Base-by-base conservation (phyloP, 1,284 basidiomycete genomes). In the Naganishia cerealis region DNA sequence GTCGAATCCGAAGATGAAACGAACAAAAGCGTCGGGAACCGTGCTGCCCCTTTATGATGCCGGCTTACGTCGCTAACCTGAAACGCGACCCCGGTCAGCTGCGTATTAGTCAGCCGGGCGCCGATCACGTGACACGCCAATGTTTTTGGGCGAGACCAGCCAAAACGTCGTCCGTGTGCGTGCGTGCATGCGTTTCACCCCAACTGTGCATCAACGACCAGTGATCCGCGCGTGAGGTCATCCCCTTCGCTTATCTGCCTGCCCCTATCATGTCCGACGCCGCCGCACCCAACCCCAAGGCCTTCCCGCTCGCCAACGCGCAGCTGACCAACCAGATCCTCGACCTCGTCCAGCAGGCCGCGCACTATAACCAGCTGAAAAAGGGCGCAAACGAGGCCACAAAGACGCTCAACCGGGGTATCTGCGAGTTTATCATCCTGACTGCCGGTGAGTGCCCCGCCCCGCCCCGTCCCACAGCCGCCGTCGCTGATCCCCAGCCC, bases 371-470 rank as follows among this genome's bases (percentile, higher is more conserved):
- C 83, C 93, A 97, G 82, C 84, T 99, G 65, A 99, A 98, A 85
- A 99, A 99, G 85, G 95, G 95, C 70, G 80, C 78, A 54, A 80
- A 79, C 78, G 79, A 76, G 74, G 69, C 79, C 88, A 97, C 94
- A 74, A 98, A 98, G 86, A 99, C 96, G 29, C 86, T 99, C 73
- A 99, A 99, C 83, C 91, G 96, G 78, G 95, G 96, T 84, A 94
- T 98, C 76, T 91, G 94, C 75, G 96, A 99, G 83, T 92, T 99
- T 83, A 95, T 99, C 82, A 88, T 99, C 77, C 86, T 99, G 82
- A 96, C 96, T 69, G 96, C 94, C 71, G 82, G 81, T 76, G 73
- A 73, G 67, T 65, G 3, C 18, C 15, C 1, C 13, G 55, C 10
- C 1, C 40, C 3, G 18, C 61, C 33, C 10, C 61, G 46, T 3